These are phyloP conservation scores for Triticum timopheevii DNA, from an alignment of 176 grass and related monocot genomes.

Conservation along the genomic window DNA sequence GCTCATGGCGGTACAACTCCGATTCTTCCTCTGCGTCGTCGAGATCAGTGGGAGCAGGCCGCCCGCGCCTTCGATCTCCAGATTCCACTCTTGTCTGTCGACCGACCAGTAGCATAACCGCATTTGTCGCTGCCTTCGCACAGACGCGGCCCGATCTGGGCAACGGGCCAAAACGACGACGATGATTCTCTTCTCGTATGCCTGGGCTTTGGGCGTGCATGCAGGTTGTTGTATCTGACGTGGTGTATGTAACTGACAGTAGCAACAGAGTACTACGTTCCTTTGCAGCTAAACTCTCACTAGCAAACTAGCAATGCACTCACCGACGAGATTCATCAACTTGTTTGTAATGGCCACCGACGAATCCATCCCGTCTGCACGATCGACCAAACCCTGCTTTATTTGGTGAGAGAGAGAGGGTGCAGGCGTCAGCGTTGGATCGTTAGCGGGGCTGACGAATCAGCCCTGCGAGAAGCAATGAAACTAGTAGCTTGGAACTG, in stretches of 20 bases:
- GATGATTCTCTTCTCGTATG: not conserved
- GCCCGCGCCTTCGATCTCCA: not conserved
- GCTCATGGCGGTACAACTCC: not conserved
- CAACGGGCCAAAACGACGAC: not conserved
- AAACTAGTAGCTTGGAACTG: no score
- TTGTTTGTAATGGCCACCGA: no score
- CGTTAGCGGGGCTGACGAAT: no score
- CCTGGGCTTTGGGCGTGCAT: not conserved
- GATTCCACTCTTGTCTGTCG: not conserved
- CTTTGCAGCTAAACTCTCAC: no score
- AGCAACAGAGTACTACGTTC: no score
- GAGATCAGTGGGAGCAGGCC: not conserved
- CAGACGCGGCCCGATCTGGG: not conserved
- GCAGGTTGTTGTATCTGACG: not conserved
- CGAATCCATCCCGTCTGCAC: no score
- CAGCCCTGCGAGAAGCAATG: no score
- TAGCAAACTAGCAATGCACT: no score
- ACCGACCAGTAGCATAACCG: not conserved
- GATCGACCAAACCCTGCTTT: not conserved
- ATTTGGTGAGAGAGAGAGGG: conserved; percentile 2
- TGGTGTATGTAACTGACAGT: no score
- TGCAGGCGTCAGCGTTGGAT: conserved; percentile 7
- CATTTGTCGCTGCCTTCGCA: not conserved
- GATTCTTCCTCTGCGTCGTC: not conserved
- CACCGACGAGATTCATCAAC: not conserved